Conservation (phyloP, 306 rosid genomes). For the Rosa chinensis region DNA sequence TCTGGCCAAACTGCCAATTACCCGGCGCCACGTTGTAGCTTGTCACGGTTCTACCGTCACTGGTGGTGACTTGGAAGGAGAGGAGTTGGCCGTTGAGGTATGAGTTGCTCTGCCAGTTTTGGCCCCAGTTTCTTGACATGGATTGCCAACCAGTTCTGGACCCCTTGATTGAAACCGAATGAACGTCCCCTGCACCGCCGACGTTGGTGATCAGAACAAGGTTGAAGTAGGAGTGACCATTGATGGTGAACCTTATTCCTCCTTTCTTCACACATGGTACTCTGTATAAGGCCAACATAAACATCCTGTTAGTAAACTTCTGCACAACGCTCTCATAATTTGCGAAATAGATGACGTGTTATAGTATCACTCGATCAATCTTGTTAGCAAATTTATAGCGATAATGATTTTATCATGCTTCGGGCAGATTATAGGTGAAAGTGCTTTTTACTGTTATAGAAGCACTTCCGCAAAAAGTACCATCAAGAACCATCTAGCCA, state of each 20-base stretch:
- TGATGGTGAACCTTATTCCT: constrained; percentile 87
- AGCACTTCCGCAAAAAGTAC: not conserved
- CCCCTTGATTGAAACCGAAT: constrained; percentile 77
- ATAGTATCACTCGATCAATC: too few relatives aligned
- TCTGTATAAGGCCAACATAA: constrained; percentile 37
- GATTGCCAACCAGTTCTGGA: constrained; percentile 76
- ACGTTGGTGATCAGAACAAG: constrained; percentile 84
- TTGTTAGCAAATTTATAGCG: too few relatives aligned
- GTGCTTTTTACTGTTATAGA: not conserved
- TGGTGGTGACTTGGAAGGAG: constrained; percentile 82
- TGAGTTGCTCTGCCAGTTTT: constrained; percentile 92
- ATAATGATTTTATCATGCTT: too few relatives aligned
- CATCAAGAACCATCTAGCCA: too few relatives aligned
- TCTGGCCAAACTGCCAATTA: constrained; percentile 86
- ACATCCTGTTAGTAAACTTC: not conserved
- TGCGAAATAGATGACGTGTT: not conserved
- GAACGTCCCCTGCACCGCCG: constrained; percentile 84
- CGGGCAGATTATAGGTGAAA: too few relatives aligned
- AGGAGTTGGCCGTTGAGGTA: constrained; percentile 75
- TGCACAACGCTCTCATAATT: not conserved
- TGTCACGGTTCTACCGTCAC: constrained; percentile 76
- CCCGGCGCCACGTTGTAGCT: constrained; percentile 54
- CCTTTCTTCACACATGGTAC: constrained; percentile 81
- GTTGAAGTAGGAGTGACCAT: constrained; percentile 96
- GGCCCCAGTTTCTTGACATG: constrained; percentile 95